Conservation (phyloP, 345 rosid species). For the Atalantia buxifolia region DNA sequence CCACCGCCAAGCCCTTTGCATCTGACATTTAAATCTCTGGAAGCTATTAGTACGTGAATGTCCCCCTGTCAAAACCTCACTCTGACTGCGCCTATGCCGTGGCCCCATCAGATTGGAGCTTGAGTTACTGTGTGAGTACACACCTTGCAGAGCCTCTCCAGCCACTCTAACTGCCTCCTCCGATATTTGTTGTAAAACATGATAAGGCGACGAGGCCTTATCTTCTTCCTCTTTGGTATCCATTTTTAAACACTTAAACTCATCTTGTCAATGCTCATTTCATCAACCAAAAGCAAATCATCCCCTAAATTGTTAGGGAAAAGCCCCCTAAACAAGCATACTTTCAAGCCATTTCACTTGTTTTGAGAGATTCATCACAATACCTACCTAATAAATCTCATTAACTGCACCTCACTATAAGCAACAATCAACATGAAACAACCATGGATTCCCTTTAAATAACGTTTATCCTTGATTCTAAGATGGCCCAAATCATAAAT, state of each 20-base stretch:
- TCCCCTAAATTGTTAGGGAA: slow-evolving; percentile 11
- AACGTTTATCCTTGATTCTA: slow-evolving; percentile 13
- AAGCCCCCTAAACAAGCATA: slow-evolving; percentile 6
- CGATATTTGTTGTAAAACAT: slow-evolving; percentile 31
- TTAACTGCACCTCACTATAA: neutral
- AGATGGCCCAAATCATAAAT: slow-evolving; percentile 13
- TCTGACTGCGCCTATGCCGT: slow-evolving; percentile 64
- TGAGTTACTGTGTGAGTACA: slow-evolving; percentile 17
- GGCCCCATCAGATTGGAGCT: neutral
- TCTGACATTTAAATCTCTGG: slow-evolving; percentile 60
- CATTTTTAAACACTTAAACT: slow-evolving; percentile 36
- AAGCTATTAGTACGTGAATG: slow-evolving; percentile 38
- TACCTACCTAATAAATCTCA: neutral
- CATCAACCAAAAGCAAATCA: slow-evolving; percentile 23
- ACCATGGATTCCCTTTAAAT: neutral
- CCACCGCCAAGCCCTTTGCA: slow-evolving; percentile 94
- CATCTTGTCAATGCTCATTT: slow-evolving; percentile 25
- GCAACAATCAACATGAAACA: slow-evolving; percentile 12
- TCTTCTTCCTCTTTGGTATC: slow-evolving; percentile 51
- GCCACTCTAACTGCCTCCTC: slow-evolving; percentile 47
- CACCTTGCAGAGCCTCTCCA: slow-evolving; percentile 39
- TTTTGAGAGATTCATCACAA: slow-evolving; percentile 3
- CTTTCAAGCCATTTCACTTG: slow-evolving; percentile 6
- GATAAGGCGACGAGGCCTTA: slow-evolving; percentile 26
- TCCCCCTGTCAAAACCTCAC: slow-evolving; percentile 30